Percentiles rank a stretch among this genome's conserved stretches.
Conservation (phyloP, 768 basidiomycete genomes). For the Boletus barrowsii region DNA sequence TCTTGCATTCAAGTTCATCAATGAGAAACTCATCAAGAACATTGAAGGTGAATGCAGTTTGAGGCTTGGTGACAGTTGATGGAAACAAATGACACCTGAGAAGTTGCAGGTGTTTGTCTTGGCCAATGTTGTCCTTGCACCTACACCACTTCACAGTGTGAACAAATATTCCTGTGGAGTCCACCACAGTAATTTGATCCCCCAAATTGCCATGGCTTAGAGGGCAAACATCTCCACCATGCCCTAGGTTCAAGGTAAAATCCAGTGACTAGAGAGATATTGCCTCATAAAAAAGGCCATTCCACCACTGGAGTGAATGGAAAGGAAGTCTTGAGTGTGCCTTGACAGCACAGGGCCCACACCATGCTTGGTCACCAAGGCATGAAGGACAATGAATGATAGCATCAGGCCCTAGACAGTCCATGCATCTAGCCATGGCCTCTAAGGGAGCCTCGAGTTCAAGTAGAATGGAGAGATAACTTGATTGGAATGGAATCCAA, state of each 20-base stretch:
- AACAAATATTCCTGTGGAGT: background rate
- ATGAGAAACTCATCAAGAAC: slow-evolving; percentile 22
- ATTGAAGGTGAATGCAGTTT: slow-evolving; percentile 20
- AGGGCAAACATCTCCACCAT: no score
- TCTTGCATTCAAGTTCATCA: slow-evolving; percentile 17
- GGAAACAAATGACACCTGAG: slow-evolving; percentile 10
- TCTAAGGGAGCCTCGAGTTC: no score
- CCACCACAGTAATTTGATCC: background rate
- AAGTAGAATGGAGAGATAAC: no score
- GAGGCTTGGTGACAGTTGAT: slow-evolving; percentile 7
- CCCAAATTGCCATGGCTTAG: no score
- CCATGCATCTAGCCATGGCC: no score
- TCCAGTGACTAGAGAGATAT: background rate
- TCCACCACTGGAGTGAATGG: no score
- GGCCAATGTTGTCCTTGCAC: background rate
- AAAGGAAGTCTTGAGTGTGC: no score
- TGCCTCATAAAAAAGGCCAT: background rate
- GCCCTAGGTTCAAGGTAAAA: no score
- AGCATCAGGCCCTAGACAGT: no score
- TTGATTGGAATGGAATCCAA: no score
- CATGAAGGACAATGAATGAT: no score
- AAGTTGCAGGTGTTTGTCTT: slow-evolving; percentile 13
- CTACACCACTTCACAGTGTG: background rate
- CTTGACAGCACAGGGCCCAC: background rate
- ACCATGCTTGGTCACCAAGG: background rate